Evolutionary conservation across 768 basidiomycete species (phyloP).

Genomic region (Leccinum obscurum): DNA sequence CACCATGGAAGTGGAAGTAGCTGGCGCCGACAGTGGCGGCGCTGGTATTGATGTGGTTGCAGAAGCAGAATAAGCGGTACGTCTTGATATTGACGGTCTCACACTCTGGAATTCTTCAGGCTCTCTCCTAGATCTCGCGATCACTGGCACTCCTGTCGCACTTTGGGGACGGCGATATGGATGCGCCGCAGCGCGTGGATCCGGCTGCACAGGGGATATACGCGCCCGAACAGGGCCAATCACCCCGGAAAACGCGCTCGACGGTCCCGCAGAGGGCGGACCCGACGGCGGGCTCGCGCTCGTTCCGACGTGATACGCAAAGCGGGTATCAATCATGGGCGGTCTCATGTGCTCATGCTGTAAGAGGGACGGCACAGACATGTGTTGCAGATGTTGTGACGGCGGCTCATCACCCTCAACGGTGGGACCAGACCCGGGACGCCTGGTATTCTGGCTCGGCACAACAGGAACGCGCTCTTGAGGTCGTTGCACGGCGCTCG

Average conservation of each 20-base stretch:
- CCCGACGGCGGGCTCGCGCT: constrained; percentile 34
- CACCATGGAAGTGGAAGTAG: not conserved
- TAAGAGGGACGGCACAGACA: constrained; percentile 18
- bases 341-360: constrained; percentile 35
- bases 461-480: constrained; percentile 33
- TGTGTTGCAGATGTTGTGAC: constrained; percentile 25
- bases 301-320: constrained; percentile 26
- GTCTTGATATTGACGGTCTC: constrained; percentile 29
- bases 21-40: constrained; percentile 7
- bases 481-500: constrained; percentile 16
- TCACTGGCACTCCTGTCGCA: constrained; percentile 21
- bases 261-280: constrained; percentile 30
- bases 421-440: constrained; percentile 20
- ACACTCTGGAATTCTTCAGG: constrained; percentile 28
- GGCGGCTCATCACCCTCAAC: constrained; percentile 27
- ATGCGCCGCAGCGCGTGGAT: constrained; percentile 22
- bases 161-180: constrained; percentile 34
- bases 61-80: constrained; percentile 6
- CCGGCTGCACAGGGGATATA: constrained; percentile 27
- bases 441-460: constrained; percentile 28
- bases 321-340: constrained; percentile 35
- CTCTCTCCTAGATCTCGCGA: constrained; percentile 31
- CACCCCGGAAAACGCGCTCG: constrained; percentile 12
- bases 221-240: constrained; percentile 30
- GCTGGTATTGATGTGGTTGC: constrained; percentile 11